Evolutionary conservation across 2,329 filamentous ascomycete genomes (phyloP), one percentile per base, ranked within the genome.

Genomic region (Hypoxylon sp.): DNA sequence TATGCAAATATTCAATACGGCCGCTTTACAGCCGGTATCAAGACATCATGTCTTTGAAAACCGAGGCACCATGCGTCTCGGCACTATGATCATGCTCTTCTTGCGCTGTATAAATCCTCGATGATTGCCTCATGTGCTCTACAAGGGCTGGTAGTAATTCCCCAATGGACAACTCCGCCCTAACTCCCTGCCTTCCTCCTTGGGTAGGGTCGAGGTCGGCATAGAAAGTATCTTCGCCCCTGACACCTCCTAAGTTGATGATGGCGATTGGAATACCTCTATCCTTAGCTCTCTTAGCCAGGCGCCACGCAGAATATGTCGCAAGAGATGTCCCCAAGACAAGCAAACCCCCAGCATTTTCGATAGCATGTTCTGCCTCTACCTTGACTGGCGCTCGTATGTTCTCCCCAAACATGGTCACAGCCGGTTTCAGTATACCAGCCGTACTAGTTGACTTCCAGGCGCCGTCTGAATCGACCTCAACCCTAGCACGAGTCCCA

Each of bases 401-500:
- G 62, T 88, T 94, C 78, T 98, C 95, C 15, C 95, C 95, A 76
- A 98, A 98, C 93, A 98, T 97, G 71, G 94, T 89, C 1, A 99
- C 94, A 0, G 92, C 92, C 3, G 95, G 95, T 74, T 98, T 98
- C 57, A 99, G 77, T 37, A 98, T 87, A 1, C 94, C 95, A 0
- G 88, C 92, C 1, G 85, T 88, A 69, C 87, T 89, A 0, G 80
- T 79, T 5, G 83, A 71, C 39, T 82, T 79, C 92, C 90, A 96
- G 0, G 93, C 94, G 0, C 94, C 94, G 55, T 97, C 93, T 1
- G 74, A 71, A 72, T 97, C 94, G 11, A 91, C 85, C 65, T 91
- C 82, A 1, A 97, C 89, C 24, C 77, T 79, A 17, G 84, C 82
- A 62, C 74, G 79, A 1, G 80, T 81, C 3, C 89, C 86, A 70